Evolutionary conservation across 305 asterid species (phyloP).

Genomic region (Fraxinus xanthoxyloides): DNA sequence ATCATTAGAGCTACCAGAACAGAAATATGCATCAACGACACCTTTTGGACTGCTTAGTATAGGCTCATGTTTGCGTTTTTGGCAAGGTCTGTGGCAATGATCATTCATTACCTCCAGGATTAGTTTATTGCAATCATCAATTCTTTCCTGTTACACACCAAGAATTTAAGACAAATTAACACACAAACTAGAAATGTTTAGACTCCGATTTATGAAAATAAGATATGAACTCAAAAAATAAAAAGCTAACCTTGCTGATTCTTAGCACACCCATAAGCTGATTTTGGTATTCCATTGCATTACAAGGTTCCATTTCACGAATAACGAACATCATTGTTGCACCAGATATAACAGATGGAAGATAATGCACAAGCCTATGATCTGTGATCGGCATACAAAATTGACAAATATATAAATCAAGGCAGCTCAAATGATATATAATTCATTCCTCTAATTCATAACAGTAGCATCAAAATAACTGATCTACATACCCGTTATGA

Average conservation of each 20-base stretch:
- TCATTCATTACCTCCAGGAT: slow-evolving; percentile 44
- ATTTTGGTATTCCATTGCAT: slow-evolving; percentile 45
- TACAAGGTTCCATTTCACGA: slow-evolving; percentile 44
- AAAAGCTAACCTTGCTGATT: slow-evolving; percentile 56
- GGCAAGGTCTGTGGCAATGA: slow-evolving; percentile 27
- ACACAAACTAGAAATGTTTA: neutral
- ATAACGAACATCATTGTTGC: slow-evolving; percentile 54
- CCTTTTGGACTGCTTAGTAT: slow-evolving; percentile 78
- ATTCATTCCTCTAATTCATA: neutral
- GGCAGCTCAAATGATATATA: neutral
- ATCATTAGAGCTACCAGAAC: slow-evolving; percentile 79
- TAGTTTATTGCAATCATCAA: slow-evolving; percentile 53
- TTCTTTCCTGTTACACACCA: slow-evolving; percentile 47
- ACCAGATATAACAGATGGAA: slow-evolving; percentile 78
- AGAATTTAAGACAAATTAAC: neutral
- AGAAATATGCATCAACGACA: slow-evolving; percentile 74
- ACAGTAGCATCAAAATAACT: neutral
- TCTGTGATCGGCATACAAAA: slow-evolving; percentile 39
- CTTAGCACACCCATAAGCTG: slow-evolving; percentile 47
- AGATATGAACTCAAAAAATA: neutral
- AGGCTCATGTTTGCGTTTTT: slow-evolving; percentile 57
- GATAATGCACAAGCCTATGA: slow-evolving; percentile 52
- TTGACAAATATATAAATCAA: neutral
- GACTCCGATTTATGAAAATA: neutral
- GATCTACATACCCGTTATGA: slow-evolving; percentile 58